Conservation (phyloP, 2,329 filamentous ascomycete species). For the Lecanoromycetidae sp. region DNA sequence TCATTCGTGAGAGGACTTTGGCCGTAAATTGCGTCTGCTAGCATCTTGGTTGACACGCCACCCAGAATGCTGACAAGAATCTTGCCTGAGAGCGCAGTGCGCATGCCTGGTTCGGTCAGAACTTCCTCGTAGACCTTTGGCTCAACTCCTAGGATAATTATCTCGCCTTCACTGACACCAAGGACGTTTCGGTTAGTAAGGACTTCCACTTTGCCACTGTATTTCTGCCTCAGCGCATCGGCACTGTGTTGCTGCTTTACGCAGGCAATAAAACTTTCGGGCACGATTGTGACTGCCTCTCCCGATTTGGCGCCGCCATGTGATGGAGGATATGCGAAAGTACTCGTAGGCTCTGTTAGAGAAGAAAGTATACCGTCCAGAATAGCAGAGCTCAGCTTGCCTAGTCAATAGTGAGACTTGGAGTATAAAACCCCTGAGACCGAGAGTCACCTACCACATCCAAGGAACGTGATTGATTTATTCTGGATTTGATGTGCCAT, state of each 20-base stretch:
- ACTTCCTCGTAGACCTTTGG: slow-evolving; percentile 60
- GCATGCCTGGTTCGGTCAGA: slow-evolving; percentile 55
- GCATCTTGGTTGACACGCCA: slow-evolving; percentile 58
- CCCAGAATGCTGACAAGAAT: slow-evolving; percentile 71
- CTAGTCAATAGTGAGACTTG: slow-evolving; percentile 31
- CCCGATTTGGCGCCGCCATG: not conserved
- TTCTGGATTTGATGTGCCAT: not conserved
- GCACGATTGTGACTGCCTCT: slow-evolving; percentile 35
- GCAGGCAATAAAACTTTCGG: slow-evolving; percentile 68
- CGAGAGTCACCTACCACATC: slow-evolving; percentile 52
- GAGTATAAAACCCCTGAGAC: not conserved
- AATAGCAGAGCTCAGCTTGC: slow-evolving; percentile 77
- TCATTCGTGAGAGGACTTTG: slow-evolving; percentile 31
- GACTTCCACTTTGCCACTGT: slow-evolving; percentile 51
- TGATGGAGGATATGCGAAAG: not conserved
- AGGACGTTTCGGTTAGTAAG: slow-evolving; percentile 61
- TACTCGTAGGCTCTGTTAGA: not conserved
- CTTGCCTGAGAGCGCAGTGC: slow-evolving; percentile 64
- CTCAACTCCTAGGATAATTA: slow-evolving; percentile 70
- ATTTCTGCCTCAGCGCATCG: slow-evolving; percentile 52
- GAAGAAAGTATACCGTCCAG: slow-evolving; percentile 58
- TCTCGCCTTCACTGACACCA: slow-evolving; percentile 54
- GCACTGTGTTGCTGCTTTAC: slow-evolving; percentile 59
- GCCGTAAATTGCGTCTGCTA: slow-evolving; percentile 52
- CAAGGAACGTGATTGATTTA: slow-evolving; percentile 61